phyloP scores from a whole-genome alignment of 257 asterid genomes.

The Solanum rostratum region DNA sequence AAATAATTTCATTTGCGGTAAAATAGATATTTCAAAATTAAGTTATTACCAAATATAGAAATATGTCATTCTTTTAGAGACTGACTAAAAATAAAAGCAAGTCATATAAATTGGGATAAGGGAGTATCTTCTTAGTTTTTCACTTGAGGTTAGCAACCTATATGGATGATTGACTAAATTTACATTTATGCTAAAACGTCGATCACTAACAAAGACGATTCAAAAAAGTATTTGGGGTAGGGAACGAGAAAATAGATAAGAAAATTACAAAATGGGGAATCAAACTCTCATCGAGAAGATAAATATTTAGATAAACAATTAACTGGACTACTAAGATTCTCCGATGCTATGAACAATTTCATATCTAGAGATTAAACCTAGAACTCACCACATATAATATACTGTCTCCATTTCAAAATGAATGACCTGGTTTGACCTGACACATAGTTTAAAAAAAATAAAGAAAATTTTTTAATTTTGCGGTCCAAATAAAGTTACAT shows the following conservation, averaged over 20 bases:
- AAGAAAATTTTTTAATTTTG: no score
- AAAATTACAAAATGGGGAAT: neutral
- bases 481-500: no score
- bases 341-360: neutral
- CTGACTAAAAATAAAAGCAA: no score
- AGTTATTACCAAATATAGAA: no score
- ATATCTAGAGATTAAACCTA: accelerated
- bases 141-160: neutral
- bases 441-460: no score
- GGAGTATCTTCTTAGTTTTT: no score
- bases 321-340: neutral
- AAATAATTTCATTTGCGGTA: no score
- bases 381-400: neutral
- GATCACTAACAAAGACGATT: neutral
- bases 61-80: no score
- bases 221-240: neutral
- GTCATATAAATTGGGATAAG: no score
- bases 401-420: no score
- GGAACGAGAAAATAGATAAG: neutral
- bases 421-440: no score
- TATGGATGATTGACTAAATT: neutral
- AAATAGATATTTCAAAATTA: no score
- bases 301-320: neutral
- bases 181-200: neutral
- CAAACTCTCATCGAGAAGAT: neutral